phyloP scores from a whole-genome alignment of 805 yeast genomes.

The Wickerhamomyces chambardii region DNA sequence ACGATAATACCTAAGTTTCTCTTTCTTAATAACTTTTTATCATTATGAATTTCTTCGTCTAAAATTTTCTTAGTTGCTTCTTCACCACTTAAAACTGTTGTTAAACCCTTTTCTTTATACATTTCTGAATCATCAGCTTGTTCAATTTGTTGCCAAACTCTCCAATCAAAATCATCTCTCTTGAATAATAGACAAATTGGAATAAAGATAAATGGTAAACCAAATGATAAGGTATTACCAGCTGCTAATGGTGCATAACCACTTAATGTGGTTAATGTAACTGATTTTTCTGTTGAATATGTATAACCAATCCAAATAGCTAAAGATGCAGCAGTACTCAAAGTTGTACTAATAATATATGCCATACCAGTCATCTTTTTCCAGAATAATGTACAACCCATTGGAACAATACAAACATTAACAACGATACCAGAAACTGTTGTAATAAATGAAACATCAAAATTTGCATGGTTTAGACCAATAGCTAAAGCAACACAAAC shows the following conservation, averaged over 20 bases:
- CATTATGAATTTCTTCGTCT: neutral
- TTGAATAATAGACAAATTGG: conserved; percentile 60
- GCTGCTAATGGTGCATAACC: conserved; percentile 9
- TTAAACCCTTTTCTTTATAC: conserved; percentile 27
- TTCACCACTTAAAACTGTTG: neutral
- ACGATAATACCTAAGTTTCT: neutral
- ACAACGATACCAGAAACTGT: conserved; percentile 22
- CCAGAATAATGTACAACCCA: conserved; percentile 23
- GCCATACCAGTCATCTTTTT: conserved; percentile 9
- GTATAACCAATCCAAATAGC: conserved; percentile 17
- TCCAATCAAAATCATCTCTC: conserved; percentile 68
- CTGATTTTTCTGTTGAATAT: conserved; percentile 6
- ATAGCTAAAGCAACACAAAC: conserved; percentile 29
- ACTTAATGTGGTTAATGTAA: conserved; percentile 3
- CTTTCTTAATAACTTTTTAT: neutral
- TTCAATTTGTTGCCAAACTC: conserved; percentile 42
- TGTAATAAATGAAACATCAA: conserved; percentile 30
- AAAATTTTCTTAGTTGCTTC: conserved; percentile 2
- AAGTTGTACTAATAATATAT: conserved; percentile 15
- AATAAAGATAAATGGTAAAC: conserved; percentile 42
- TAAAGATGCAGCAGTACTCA: conserved; percentile 15
- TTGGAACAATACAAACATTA: too few species aligned
- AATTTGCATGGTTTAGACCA: conserved; percentile 27
- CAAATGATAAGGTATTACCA: conserved; percentile 39
- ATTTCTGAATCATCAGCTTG: conserved; percentile 62